Conservation (phyloP, 1,284 basidiomycete species). For the Grifola frondosa region DNA sequence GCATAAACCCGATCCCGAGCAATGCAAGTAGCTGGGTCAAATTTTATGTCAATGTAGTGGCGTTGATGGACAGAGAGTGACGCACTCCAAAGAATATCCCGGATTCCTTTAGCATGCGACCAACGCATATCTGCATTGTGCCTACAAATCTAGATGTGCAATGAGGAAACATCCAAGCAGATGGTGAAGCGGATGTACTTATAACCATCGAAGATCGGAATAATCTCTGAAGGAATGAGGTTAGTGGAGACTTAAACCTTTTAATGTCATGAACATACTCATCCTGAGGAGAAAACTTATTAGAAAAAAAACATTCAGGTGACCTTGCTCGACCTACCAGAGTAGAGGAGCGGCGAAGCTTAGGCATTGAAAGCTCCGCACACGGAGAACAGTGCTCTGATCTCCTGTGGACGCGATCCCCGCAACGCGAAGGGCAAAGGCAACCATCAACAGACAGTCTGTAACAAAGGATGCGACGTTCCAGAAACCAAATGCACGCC, state of each 20-base stretch:
- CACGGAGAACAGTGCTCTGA: conserved; percentile 43
- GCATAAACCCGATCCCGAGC: conserved; percentile 81
- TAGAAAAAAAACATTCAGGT: background rate
- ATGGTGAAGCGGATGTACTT: conserved; percentile 48
- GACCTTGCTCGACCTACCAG: conserved; percentile 51
- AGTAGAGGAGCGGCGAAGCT: conserved; percentile 86
- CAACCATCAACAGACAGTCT: conserved; percentile 67
- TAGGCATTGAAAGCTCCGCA: conserved; percentile 84
- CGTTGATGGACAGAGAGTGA: no score
- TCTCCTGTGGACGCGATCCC: conserved; percentile 51
- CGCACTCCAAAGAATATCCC: conserved; percentile 87
- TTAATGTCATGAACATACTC: conserved; percentile 52
- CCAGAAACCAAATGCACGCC: conserved; percentile 83
- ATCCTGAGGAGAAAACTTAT: conserved; percentile 50
- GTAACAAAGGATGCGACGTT: conserved; percentile 70
- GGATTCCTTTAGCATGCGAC: conserved; percentile 89
- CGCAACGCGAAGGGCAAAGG: conserved; percentile 72
- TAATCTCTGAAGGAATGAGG: conserved; percentile 51
- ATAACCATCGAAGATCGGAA: conserved; percentile 80
- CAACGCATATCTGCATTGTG: conserved; percentile 84
- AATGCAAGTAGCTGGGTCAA: conserved; percentile 71
- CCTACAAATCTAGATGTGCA: conserved; percentile 61
- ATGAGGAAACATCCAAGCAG: conserved; percentile 4
- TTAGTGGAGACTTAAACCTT: conserved; percentile 1
- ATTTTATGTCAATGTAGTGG: no score